These are phyloP conservation scores for Drechslera avenae DNA, from an alignment of 2,329 filamentous ascomycete species.

Conservation along the genomic window DNA sequence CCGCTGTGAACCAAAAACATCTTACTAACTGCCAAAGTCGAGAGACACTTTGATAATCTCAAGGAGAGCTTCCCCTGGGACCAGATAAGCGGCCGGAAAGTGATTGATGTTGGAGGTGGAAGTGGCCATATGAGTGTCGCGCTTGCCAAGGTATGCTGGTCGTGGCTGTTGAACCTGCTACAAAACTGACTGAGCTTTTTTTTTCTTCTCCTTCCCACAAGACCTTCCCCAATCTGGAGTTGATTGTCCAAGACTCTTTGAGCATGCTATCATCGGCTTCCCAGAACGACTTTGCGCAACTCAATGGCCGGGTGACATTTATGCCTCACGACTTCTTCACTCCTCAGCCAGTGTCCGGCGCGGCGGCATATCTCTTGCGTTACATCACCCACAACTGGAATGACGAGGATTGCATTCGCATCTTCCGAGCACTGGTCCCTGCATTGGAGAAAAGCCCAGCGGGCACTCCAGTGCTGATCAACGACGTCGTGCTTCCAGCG, in stretches of 20 bases:
- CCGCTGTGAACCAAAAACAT: neutral
- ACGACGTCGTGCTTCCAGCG: slow-evolving; percentile 41
- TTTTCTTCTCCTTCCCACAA: slow-evolving; percentile 1
- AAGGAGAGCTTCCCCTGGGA: slow-evolving; percentile 35
- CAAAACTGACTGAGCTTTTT: neutral
- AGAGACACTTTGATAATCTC: slow-evolving; percentile 32
- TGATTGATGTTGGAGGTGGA: slow-evolving; percentile 42
- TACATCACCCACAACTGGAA: slow-evolving; percentile 52
- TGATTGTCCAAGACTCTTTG: slow-evolving; percentile 27
- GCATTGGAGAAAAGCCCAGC: slow-evolving; percentile 36
- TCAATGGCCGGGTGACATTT: slow-evolving; percentile 25
- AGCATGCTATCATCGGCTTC: slow-evolving; percentile 17
- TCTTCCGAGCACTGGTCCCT: slow-evolving; percentile 43
- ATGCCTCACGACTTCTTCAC: slow-evolving; percentile 32
- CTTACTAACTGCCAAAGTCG: slow-evolving; percentile 15
- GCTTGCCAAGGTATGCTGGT: slow-evolving; percentile 26
- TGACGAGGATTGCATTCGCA: slow-evolving; percentile 45
- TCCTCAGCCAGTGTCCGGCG: slow-evolving; percentile 26
- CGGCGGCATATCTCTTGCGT: slow-evolving; percentile 48
- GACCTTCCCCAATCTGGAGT: slow-evolving; percentile 19
- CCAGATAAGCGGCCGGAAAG: slow-evolving; percentile 24
- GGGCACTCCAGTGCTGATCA: slow-evolving; percentile 41
- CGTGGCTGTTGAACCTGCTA: neutral
- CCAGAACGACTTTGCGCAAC: slow-evolving; percentile 13
- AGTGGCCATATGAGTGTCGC: slow-evolving; percentile 28